Evolutionary conservation across 306 rosid species (phyloP).

Genomic region (Astragalus membranaceus): DNA sequence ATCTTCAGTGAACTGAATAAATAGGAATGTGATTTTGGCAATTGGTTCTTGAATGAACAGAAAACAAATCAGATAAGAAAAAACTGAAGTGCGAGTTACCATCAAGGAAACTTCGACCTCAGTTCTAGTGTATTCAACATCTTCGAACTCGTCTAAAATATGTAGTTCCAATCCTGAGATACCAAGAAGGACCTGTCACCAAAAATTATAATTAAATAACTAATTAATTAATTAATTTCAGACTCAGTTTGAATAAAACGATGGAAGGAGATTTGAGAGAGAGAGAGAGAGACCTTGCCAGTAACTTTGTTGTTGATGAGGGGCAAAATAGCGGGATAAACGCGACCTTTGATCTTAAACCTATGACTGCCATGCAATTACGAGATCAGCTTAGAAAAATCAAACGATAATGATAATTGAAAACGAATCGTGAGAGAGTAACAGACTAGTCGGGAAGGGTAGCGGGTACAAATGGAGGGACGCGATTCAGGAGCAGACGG

Average conservation of each 20-base stretch:
- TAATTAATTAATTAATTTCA: not conserved
- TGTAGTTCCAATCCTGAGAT: constrained; percentile 58
- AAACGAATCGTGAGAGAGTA: too few relatives aligned
- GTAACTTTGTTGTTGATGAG: constrained; percentile 41
- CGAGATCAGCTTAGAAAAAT: not conserved
- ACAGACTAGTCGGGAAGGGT: constrained; percentile 47
- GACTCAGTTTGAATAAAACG: not conserved
- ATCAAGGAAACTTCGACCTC: constrained; percentile 45
- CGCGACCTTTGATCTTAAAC: constrained; percentile 76
- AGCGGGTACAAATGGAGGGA: constrained; percentile 56
- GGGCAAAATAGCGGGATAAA: constrained; percentile 88
- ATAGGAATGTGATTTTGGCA: not conserved
- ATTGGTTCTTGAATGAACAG: not conserved
- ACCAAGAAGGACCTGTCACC: constrained; percentile 58
- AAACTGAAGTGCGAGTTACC: constrained; percentile 21
- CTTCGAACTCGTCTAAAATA: constrained; percentile 72
- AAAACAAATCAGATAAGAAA: not conserved
- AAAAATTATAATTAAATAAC: not conserved
- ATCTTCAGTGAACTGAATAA: not conserved
- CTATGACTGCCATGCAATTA: constrained; percentile 44
- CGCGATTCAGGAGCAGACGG: constrained; percentile 51
- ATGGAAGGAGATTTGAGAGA: not conserved
- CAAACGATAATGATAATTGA: not conserved
- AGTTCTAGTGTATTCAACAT: constrained; percentile 64
- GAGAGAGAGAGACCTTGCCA: constrained; percentile 45